phyloP scores from a whole-genome alignment of 257 asterid genomes.

The Solanum chilense region DNA sequence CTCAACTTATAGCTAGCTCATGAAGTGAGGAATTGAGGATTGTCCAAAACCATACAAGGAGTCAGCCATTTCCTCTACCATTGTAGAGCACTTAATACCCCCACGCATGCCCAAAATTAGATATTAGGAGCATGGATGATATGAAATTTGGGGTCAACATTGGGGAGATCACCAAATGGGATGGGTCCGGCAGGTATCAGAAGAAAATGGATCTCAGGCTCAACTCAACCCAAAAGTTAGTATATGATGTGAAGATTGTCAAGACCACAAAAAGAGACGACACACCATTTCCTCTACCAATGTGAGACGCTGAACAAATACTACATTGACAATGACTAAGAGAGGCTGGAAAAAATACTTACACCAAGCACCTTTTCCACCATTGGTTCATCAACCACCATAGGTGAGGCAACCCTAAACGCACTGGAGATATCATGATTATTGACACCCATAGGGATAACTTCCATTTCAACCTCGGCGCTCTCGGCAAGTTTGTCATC shows the following conservation, averaged over 20 bases:
- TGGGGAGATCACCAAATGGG: neutral
- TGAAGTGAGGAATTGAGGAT: neutral
- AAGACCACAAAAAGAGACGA: neutral
- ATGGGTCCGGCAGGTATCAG: neutral
- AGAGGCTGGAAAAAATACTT: slow-evolving; percentile 22
- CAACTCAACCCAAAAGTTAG: neutral
- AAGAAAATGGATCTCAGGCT: neutral
- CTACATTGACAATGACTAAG: neutral
- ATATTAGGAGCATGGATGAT: neutral
- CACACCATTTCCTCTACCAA: neutral
- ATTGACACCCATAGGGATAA: slow-evolving; percentile 79
- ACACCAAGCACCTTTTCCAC: slow-evolving; percentile 97
- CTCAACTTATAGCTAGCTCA: neutral
- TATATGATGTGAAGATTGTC: neutral
- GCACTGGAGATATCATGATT: slow-evolving; percentile 73
- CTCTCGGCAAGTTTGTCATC: slow-evolving; percentile 78
- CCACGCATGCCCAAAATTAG: neutral
- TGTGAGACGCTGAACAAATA: neutral
- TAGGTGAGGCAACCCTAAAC: slow-evolving; percentile 50
- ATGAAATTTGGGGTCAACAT: neutral
- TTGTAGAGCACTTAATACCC: neutral
- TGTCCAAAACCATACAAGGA: neutral
- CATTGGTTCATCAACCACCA: slow-evolving; percentile 85
- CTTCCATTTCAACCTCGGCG: slow-evolving; percentile 98
- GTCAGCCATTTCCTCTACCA: neutral